A percentile compares a stretch with the other conserved stretches of the same genome.
phyloP scores from a whole-genome alignment of 2,329 filamentous ascomycete species.

The Biscogniauxia sp. region DNA sequence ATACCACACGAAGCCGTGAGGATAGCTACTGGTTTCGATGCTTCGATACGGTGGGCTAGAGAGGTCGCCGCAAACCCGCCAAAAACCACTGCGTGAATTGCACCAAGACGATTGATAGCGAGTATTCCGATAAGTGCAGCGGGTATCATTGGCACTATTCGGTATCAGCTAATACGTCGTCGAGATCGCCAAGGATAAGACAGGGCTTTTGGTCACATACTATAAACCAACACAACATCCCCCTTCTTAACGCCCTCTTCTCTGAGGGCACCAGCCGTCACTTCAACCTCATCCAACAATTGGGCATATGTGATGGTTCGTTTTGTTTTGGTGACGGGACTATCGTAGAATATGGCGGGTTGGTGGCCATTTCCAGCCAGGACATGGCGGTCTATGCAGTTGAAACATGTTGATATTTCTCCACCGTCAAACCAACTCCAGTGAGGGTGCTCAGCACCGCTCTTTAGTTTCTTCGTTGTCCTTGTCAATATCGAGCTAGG shows the following conservation, averaged over 20 bases:
- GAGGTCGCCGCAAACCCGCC: constrained; percentile 83
- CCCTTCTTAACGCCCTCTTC: constrained; percentile 81
- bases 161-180: constrained; percentile 11
- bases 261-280: constrained; percentile 75
- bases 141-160: constrained; percentile 88
- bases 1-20: constrained; percentile 92
- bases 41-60: constrained; percentile 84
- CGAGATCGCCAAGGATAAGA: background rate
- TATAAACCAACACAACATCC: constrained; percentile 88
- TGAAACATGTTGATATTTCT: constrained; percentile 87
- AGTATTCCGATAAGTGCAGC: constrained; percentile 83
- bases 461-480: constrained; percentile 61
- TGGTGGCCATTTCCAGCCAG: constrained; percentile 68
- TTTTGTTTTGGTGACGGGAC: constrained; percentile 74
- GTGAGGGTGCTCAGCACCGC: constrained; percentile 63
- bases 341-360: constrained; percentile 83
- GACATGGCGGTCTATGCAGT: constrained; percentile 90
- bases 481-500: constrained; percentile 62
- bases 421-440: constrained; percentile 93
- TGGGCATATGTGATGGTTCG: constrained; percentile 71
- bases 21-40: constrained; percentile 70
- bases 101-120: constrained; percentile 76
- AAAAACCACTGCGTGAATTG: constrained; percentile 89
- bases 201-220: constrained; percentile 43
- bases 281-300: constrained; percentile 76